These are phyloP conservation scores for Mortierella sp. DNA, from an alignment of 371 early-diverging fungal genomes.

Conservation along the genomic window DNA sequence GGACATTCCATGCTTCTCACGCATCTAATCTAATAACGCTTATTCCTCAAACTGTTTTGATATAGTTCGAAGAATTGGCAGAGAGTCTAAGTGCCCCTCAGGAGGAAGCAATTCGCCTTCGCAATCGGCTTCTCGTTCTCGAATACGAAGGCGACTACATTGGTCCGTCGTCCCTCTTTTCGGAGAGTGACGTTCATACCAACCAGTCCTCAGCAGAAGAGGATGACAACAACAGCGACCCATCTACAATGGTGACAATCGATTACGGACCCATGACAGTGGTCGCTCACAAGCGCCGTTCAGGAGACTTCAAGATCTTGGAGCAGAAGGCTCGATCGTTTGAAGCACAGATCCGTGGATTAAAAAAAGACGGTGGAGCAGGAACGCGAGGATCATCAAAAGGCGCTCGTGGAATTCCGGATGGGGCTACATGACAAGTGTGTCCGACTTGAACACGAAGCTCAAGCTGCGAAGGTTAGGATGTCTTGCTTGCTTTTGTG, in stretches of 20 bases:
- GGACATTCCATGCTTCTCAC: too few species aligned
- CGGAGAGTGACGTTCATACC: background rate
- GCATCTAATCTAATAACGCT: too few species aligned
- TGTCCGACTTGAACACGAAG: conserved; percentile 25
- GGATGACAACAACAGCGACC: conserved; percentile 8
- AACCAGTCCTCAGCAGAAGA: background rate
- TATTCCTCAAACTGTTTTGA: too few species aligned
- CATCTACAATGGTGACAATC: conserved; percentile 7
- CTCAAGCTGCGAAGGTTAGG: conserved; percentile 47
- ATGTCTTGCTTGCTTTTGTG: background rate
- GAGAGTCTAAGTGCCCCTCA: conserved; percentile 21
- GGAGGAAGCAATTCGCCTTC: conserved; percentile 33
- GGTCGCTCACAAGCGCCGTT: conserved; percentile 33
- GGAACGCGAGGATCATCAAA: conserved; percentile 17
- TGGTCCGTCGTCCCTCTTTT: conserved; percentile 24
- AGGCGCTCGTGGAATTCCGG: conserved; percentile 15
- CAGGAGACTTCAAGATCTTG: conserved; percentile 27
- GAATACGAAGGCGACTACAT: conserved; percentile 47
- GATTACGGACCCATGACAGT: conserved; percentile 36
- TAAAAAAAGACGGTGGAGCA: conserved; percentile 13
- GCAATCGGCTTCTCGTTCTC: conserved; percentile 31
- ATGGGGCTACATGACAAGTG: conserved; percentile 17
- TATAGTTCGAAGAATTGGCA: conserved; percentile 41
- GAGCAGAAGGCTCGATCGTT: conserved; percentile 17
- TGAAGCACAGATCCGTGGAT: conserved; percentile 25